Evolutionary conservation across 2,329 filamentous ascomycete species (phyloP), one percentile per base, ranked within the genome.

Genomic region (Aspergillus texensis): DNA sequence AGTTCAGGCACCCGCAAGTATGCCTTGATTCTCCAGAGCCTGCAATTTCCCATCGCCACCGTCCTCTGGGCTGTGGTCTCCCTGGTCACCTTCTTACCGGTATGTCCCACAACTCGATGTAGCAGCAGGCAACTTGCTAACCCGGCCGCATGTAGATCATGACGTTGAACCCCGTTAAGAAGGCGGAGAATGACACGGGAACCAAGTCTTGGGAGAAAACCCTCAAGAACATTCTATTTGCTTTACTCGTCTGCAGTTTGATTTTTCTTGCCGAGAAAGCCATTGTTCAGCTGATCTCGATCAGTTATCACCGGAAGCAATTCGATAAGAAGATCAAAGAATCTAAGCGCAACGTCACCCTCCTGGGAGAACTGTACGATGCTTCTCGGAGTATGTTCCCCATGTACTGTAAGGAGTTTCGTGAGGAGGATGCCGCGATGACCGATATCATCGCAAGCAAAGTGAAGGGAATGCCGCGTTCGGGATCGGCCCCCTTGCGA

Each of bases 371-470:
- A 34, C 88, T 99, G 61, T 97, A 96, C 77, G 94, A 98, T 68
- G 93, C 94, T 24, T 97, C 94, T 3, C 87, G 93, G 59, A 85
- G 88, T 6, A 83, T 98, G 57, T 99, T 98, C 74, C 95, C 95
- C 30, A 91, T 93, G 79, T 97, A 97, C 80, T 97, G 93, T 79
- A 85, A 83, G 28, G 94, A 98, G 72, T 98, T 99, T 71, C 84
- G 86, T 21, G 92, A 97, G 28, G 95, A 98, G 75, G 95, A 99
- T 78, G 91, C 94, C 74, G 84, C 93, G 72, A 97, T 99, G 75
- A 92, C 91, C 73, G 93, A 97, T 78, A 91, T 89, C 64, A 87
- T 93, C 72, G 26, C 60, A 2, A 36, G 19, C 32, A 62, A 62
- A 28, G n/a, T 4, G 9, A 32, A 48, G 48, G 79, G 79, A 46